Evolutionary conservation across 805 yeast species (phyloP), one percentile per base, ranked within the genome.

Genomic region (Metschnikowia reukaufii): DNA sequence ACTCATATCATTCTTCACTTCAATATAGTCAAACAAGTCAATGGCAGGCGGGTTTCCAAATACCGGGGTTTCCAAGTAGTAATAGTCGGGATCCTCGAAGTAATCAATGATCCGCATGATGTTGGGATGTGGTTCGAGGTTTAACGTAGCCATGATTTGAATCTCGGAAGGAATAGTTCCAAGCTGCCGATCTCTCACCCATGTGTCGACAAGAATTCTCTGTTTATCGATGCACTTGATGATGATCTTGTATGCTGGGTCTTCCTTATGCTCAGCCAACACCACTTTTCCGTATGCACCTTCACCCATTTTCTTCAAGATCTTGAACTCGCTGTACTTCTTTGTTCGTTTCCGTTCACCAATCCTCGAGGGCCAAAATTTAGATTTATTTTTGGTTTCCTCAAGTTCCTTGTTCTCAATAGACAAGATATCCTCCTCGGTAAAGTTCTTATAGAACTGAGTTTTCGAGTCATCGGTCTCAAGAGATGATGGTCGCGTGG

Each of bases 91-190:
- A 66, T 94, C 98, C 63, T 94, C 99, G 59, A 92, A 94, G 60
- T 87, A 94, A 66, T 94, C 98, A 41, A 91, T 73, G 47, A 94
- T 77, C 52, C 86, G 74, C 78, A 90, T 81, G 37, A 91, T 87
- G 64, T 89, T 90, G 4, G 92, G 94, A 64, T 92, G 97, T 0
- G 94, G 95, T 47, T 79, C 78, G 37, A 72, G 68, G 58, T 83
- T 84, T 49, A 92, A 68, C n/a, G 83, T 82, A 25, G 92, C 84
- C 88, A 94, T 84, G 38, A 94, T 83, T 63, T 90, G 96, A 54
- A 94, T 94, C 65, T 94, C 99, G n/a, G 92, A 83, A 2, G 98
- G 98, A 31, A 94, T 86, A 0, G 97, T 91, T 5, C 99, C 99
- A 35, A 94, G 70, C 50, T 78, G 79, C 20, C 96, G 79, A 65